A percentile compares a stretch with the other conserved stretches of the same genome.
These are phyloP conservation scores for Didymella arachidicola DNA, from an alignment of 2,329 filamentous ascomycete species.

Conservation along the genomic window DNA sequence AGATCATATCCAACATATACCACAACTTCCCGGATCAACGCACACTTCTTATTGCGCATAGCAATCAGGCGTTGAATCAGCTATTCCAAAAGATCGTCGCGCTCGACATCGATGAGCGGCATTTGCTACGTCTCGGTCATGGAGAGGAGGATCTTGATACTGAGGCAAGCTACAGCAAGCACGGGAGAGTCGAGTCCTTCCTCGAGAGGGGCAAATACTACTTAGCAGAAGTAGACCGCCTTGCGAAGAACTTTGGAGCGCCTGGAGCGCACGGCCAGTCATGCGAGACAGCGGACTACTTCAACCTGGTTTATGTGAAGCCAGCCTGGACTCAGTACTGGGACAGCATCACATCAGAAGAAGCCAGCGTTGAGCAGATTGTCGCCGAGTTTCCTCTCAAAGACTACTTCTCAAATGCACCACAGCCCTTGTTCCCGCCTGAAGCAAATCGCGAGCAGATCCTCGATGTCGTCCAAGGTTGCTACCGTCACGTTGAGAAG, in stretches of 20 bases:
- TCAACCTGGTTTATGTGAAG: constrained; percentile 88
- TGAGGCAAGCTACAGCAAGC: constrained; percentile 88
- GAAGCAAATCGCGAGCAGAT: constrained; percentile 70
- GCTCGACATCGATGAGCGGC: constrained; percentile 92
- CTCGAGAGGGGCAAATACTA: constrained; percentile 83
- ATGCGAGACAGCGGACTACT: constrained; percentile 96
- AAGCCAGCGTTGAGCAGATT: constrained; percentile 67
- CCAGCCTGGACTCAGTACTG: constrained; percentile 89
- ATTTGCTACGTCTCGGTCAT: constrained; percentile 89
- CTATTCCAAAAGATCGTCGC: constrained; percentile 98
- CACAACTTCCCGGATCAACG: constrained; percentile 95
- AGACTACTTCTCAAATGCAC: constrained; percentile 83
- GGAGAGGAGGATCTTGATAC: constrained; percentile 93
- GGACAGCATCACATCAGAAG: constrained; percentile 66
- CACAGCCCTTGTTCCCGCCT: constrained; percentile 81
- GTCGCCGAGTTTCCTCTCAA: constrained; percentile 85
- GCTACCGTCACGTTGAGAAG: constrained; percentile 85
- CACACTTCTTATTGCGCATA: constrained; percentile 92
- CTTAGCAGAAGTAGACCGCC: constrained; percentile 81
- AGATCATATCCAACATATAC: constrained; percentile 99
- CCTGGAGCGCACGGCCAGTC: constrained; percentile 95
- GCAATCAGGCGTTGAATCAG: constrained; percentile 97
- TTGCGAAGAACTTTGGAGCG: constrained; percentile 84
- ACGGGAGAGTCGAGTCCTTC: constrained; percentile 93
- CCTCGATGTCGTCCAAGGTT: constrained; percentile 81